Evolutionary conservation across 2,329 filamentous ascomycete genomes (phyloP), one percentile per base, ranked within the genome.

Genomic region (Ceratocystis smalleyi): DNA sequence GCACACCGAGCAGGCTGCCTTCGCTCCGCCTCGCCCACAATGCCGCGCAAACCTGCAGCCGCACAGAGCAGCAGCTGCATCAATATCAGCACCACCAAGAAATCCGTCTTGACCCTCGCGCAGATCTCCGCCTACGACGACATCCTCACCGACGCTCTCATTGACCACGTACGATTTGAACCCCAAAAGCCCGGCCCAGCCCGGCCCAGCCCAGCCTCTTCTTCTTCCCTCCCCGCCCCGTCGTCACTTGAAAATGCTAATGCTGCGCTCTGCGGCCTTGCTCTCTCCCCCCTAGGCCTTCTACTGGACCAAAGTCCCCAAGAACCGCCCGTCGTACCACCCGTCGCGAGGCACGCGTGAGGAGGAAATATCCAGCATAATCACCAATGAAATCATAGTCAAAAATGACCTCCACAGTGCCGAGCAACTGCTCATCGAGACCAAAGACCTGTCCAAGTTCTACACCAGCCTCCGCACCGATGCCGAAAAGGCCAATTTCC

Each of bases 221-320:
- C 27, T 51, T 43, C 17, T 22, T 51, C 66, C 64, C 49, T 65
- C 59, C 55, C 6, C n/a, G 22, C 4, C 51, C n/a, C 49, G 7
- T 40, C 43, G 15, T 61, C 22, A 35, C 67, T 73, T 67, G 71
- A 67, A 43, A 27, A 47, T 43, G 47, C 67, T 69, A 61, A 61
- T n/a, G 43, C 35, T 17, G 19, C 35, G 47, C 24, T 22, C 43
- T 61, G 35, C 67, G 66, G 6, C 27, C 60, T 15, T 5, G 10
- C 22, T 17, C 32, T 17, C 35, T 30, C 7, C 45, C 32, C 47
- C 43, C 67, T 69, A 96, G 92, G 87, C 90, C 8, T 96, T 89
- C 75, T 99, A 94, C 78, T 97, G 94, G 92, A 92, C 92, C 5
- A 88, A 83, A 3, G 96, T 96, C 66, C 91, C 92, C 68, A 99